Evolutionary conservation across 768 basidiomycete species (phyloP).

Genomic region (Cystofilobasidium macerans): DNA sequence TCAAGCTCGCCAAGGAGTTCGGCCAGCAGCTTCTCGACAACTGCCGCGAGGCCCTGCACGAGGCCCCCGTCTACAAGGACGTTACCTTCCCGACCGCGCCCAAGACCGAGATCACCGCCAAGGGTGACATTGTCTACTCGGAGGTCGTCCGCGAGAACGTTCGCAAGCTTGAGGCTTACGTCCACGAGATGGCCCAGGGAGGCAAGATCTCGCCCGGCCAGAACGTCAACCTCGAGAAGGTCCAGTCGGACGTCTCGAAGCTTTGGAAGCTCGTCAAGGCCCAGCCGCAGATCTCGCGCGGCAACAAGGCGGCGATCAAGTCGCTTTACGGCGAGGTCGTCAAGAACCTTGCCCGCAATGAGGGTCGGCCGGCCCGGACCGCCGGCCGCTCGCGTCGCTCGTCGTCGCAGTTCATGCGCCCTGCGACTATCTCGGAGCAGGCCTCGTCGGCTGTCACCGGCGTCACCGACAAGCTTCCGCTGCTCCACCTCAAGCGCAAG

Average conservation of each 20-base stretch:
- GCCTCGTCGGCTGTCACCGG: constrained; percentile 39
- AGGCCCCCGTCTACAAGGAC: constrained; percentile 89
- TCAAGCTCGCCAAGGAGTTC: constrained; percentile 87
- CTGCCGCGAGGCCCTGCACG: constrained; percentile 66
- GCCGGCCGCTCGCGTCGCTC: constrained; percentile 65
- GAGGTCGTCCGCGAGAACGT: constrained; percentile 94
- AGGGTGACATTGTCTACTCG: constrained; percentile 87
- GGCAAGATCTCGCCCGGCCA: constrained; percentile 60
- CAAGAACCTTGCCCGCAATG: constrained; percentile 51
- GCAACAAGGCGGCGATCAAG: constrained; percentile 41
- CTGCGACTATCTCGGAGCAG: constrained; percentile 62
- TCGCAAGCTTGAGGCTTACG: constrained; percentile 94
- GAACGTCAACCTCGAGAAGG: constrained; percentile 87
- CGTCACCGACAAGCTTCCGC: constrained; percentile 70
- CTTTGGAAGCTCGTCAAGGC: constrained; percentile 96
- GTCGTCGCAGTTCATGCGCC: constrained; percentile 93
- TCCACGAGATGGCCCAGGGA: constrained; percentile 84
- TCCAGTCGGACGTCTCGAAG: constrained; percentile 91
- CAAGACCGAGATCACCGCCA: constrained; percentile 79
- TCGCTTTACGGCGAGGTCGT: constrained; percentile 92
- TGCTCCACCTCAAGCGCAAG: constrained; percentile 93
- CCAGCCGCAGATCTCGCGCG: constrained; percentile 91
- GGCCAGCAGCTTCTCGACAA: constrained; percentile 93
- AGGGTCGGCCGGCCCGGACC: constrained; percentile 54
- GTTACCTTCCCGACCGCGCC: constrained; percentile 99